Conservation (phyloP, 1,284 basidiomycete genomes). For the Apiotrichum siamense region DNA sequence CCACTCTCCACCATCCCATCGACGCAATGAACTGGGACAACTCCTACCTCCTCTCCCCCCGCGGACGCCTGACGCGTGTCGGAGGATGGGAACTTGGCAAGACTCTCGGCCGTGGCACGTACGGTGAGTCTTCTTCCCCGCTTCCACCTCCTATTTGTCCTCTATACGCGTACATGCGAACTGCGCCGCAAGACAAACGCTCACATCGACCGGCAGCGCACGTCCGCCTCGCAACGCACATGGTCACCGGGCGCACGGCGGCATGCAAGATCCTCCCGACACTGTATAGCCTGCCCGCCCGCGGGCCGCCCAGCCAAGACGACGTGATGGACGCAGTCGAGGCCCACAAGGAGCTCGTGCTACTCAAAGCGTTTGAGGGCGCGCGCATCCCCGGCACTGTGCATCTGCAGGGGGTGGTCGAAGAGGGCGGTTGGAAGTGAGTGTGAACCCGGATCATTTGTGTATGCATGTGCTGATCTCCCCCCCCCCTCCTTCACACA, state of each 20-base stretch:
- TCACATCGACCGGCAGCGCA: slow-evolving; percentile 28
- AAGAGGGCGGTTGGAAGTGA: slow-evolving; percentile 45
- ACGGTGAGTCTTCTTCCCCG: slow-evolving; percentile 25
- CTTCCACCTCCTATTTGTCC: too few species aligned
- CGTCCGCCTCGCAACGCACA: slow-evolving; percentile 43
- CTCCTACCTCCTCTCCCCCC: too few species aligned
- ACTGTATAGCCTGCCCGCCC: slow-evolving; percentile 17
- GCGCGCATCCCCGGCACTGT: slow-evolving; percentile 38
- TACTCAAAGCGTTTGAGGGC: slow-evolving; percentile 41
- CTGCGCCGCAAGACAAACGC: too few species aligned
- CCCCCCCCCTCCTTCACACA: too few species aligned
- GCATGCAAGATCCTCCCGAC: slow-evolving; percentile 48
- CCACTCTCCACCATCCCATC: too few species aligned
- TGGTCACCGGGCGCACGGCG: slow-evolving; percentile 28
- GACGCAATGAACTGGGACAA: too few species aligned
- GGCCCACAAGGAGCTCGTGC: slow-evolving; percentile 45
- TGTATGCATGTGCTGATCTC: not conserved
- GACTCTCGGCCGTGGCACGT: slow-evolving; percentile 40
- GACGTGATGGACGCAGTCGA: slow-evolving; percentile 40
- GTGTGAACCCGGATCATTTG: slow-evolving; percentile 5
- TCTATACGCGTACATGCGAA: too few species aligned
- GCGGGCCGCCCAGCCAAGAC: slow-evolving; percentile 20
- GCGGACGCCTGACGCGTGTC: slow-evolving; percentile 24
- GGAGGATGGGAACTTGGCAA: slow-evolving; percentile 37
- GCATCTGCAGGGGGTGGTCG: slow-evolving; percentile 39